These are phyloP conservation scores for Ambrosiella cleistominuta DNA, from an alignment of 2,329 filamentous ascomycete genomes.

Conservation along the genomic window DNA sequence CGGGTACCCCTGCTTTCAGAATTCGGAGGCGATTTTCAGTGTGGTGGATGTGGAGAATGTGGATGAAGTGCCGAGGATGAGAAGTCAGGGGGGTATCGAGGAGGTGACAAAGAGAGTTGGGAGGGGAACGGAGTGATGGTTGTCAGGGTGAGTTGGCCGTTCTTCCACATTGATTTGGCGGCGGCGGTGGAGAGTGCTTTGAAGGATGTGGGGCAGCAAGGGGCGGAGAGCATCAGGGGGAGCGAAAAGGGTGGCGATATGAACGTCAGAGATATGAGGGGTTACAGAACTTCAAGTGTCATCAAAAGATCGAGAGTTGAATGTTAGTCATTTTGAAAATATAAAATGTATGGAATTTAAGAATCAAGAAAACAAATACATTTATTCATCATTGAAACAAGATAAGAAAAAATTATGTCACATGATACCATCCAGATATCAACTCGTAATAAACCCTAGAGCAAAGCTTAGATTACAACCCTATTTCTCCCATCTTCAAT, in stretches of 20 bases:
- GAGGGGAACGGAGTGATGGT: conserved; percentile 17
- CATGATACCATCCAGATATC: too few relatives aligned
- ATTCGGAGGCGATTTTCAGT: conserved; percentile 19
- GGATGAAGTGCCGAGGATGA: background rate
- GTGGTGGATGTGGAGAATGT: conserved; percentile 16
- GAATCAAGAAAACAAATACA: too few relatives aligned
- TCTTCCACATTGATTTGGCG: conserved; percentile 29
- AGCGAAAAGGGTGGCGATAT: background rate
- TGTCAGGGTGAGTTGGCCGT: conserved; percentile 27
- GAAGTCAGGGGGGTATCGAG: background rate
- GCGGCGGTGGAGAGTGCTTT: conserved; percentile 25
- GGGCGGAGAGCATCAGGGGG: background rate
- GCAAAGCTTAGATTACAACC: background rate
- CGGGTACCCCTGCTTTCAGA: conserved; percentile 24
- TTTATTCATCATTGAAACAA: too few relatives aligned
- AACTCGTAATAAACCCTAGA: too few relatives aligned
- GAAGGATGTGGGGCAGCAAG: background rate
- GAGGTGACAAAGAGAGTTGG: background rate
- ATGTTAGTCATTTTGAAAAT: too few relatives aligned
- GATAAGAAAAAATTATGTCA: too few relatives aligned
- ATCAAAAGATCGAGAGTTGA: too few relatives aligned
- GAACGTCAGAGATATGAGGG: background rate
- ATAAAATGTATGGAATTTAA: too few relatives aligned
- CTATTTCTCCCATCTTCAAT: background rate
- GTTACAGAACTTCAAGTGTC: background rate